Evolutionary conservation across 768 basidiomycete genomes (phyloP), one percentile per base, ranked within the genome.

Genomic region (Panaeolus cyanescens): DNA sequence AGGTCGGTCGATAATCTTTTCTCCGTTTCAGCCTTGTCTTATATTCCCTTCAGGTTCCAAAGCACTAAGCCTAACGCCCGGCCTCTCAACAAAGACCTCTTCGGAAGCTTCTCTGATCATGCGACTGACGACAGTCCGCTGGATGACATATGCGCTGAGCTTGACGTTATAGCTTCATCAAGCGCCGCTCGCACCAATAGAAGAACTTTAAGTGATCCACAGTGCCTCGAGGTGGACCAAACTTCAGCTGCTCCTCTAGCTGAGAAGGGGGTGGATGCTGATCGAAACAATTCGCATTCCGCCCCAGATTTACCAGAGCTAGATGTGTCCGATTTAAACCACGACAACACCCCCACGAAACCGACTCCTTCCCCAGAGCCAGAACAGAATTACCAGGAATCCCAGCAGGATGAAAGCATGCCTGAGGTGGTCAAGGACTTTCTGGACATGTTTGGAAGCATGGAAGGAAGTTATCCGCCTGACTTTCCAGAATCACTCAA

Each of bases 341-440:
- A 37, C 28, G 17, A 34, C n/a, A 34, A 4, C 32, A 56, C 13
- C 22, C 33, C 36, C 4, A 56, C 31, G 25, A 22, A 30, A 12
- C 17, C 19, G 7, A 19, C 55, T 31, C 36, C 25, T 28, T 56
- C 55, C 55, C 55, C 55, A 8, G 25, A 10, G 22, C 36, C 32
- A 34, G 34, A 42, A 28, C 33, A 13, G 32, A n/a, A 30, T 30
- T 39, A 33, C 19, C 53, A 33, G 20, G 22, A 34, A 54, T 15
- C 22, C 22, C 10, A 9, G 30, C 32, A 32, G 17, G 22, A 13
- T 53, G 19, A 22, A 31, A 30, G 79, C 31, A 65, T 79, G 37
- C 80, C 80, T 13, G 65, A 64, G 42, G 77, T 64, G 31, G 73
- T 83, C 15, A 74, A 75, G 64, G 75, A 80, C 20, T 82, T 84